These are phyloP conservation scores for Sclerotinia borealis DNA, from an alignment of 2,329 filamentous ascomycete species.

Conservation along the genomic window DNA sequence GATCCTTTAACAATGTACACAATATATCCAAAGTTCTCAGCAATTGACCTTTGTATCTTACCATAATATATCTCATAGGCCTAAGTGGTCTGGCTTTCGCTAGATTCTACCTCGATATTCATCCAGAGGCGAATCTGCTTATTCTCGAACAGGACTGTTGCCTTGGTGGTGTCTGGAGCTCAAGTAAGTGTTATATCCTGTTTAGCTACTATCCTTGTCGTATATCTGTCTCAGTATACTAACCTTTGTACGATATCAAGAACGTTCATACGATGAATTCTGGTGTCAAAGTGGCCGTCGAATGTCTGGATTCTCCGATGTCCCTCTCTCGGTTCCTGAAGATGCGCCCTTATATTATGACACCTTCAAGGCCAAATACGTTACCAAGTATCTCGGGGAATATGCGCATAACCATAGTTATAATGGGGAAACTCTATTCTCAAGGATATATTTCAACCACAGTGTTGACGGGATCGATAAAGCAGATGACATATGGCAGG, in stretches of 20 bases:
- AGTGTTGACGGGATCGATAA: constrained; percentile 23
- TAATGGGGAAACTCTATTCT: constrained; percentile 19
- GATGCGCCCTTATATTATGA: constrained; percentile 24
- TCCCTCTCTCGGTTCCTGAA: constrained; percentile 27
- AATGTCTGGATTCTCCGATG: constrained; percentile 31
- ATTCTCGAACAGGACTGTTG: constrained; percentile 16
- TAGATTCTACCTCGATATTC: constrained; percentile 17
- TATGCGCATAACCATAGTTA: constrained; percentile 20
- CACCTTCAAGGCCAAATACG: constrained; percentile 29
- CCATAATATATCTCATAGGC: neutral
- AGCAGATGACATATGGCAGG: constrained; percentile 18
- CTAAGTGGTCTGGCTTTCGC: constrained; percentile 15
- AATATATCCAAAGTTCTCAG: neutral
- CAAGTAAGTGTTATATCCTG: neutral
- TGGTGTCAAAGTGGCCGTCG: constrained; percentile 31
- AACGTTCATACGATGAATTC: constrained; percentile 28
- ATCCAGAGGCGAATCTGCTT: constrained; percentile 13
- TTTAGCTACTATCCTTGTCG: neutral
- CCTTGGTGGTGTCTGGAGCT: constrained; percentile 12
- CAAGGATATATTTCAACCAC: constrained; percentile 23
- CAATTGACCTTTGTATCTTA: neutral
- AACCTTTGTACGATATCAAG: constrained; percentile 9
- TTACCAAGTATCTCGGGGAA: constrained; percentile 28
- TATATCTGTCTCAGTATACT: neutral
- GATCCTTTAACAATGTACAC: neutral